Evolutionary conservation across 345 rosid species (phyloP).

Genomic region (Crucihimalaya himalaica): DNA sequence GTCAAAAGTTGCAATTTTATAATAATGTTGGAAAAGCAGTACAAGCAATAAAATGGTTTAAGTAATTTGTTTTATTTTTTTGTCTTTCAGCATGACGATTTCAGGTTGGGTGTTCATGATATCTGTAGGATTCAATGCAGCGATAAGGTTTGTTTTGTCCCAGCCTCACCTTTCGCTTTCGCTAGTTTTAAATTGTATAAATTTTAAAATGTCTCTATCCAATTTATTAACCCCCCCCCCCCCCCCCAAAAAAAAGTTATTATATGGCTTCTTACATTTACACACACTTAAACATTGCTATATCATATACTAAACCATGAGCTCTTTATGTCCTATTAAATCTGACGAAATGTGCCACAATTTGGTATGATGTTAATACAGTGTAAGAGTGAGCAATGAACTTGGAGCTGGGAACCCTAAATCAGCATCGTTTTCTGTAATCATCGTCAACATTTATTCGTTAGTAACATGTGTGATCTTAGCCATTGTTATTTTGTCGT

Average conservation of each 20-base stretch:
- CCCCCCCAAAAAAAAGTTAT: too few species aligned
- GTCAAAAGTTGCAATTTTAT: not conserved
- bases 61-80: not conserved
- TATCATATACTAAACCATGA: not conserved
- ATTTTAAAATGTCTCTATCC: not conserved
- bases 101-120: constrained; percentile 73
- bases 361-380: constrained; percentile 24
- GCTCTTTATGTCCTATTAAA: not conserved
- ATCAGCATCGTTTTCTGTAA: constrained; percentile 66
- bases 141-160: constrained; percentile 51
- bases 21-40: not conserved
- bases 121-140: constrained; percentile 73
- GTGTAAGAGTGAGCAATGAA: constrained; percentile 84
- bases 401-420: constrained; percentile 78
- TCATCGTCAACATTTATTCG: constrained; percentile 48
- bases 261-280: not conserved
- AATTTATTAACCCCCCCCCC: not conserved
- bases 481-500: constrained; percentile 40
- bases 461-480: constrained; percentile 46
- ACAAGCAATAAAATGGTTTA: too few species aligned
- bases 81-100: constrained; percentile 57
- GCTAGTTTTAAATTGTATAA: not conserved
- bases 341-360: not conserved
- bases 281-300: not conserved
- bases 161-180: not conserved